These are phyloP conservation scores for Pythium angustatum DNA, from an alignment of 352 stramenopile genomes.

Conservation along the genomic window DNA sequence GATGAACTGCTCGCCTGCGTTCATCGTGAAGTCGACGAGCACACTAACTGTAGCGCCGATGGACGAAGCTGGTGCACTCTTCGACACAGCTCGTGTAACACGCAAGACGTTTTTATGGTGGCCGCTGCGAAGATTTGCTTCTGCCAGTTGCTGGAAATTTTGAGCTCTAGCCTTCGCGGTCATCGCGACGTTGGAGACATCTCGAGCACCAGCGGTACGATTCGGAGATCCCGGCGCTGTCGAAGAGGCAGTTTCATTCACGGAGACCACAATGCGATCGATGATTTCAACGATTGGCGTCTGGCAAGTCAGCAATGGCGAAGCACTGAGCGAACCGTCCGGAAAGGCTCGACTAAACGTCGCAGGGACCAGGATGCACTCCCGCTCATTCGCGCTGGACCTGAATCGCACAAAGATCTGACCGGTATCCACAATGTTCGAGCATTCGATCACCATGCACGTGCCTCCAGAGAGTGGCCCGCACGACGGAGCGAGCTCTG, in stretches of 20 bases:
- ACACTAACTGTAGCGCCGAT: conserved; percentile 38
- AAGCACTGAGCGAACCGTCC: conserved; percentile 48
- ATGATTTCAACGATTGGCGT: conserved; percentile 60
- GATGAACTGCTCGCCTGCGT: conserved; percentile 77
- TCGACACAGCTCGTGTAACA: conserved; percentile 30
- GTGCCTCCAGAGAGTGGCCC: conserved; percentile 56
- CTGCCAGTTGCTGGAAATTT: conserved; percentile 58
- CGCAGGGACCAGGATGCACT: conserved; percentile 60
- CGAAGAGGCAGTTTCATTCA: conserved; percentile 1
- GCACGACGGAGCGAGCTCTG: conserved; percentile 56
- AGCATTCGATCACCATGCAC: conserved; percentile 57
- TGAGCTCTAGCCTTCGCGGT: conserved; percentile 46
- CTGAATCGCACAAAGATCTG: conserved; percentile 81
- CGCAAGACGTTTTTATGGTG: conserved; percentile 15
- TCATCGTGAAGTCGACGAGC: conserved; percentile 73
- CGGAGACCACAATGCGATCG: conserved; percentile 34
- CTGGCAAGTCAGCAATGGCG: conserved; percentile 59
- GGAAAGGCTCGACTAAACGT: conserved; percentile 60
- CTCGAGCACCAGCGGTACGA: neutral
- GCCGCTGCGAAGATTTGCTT: conserved; percentile 42
- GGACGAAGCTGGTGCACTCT: conserved; percentile 14
- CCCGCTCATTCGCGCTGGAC: conserved; percentile 56
- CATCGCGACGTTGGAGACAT: conserved; percentile 5
- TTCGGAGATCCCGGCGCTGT: neutral
- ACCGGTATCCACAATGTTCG: conserved; percentile 66